These are phyloP conservation scores for Solanum aculeatissimum DNA, from an alignment of 305 asterid species.

Conservation along the genomic window DNA sequence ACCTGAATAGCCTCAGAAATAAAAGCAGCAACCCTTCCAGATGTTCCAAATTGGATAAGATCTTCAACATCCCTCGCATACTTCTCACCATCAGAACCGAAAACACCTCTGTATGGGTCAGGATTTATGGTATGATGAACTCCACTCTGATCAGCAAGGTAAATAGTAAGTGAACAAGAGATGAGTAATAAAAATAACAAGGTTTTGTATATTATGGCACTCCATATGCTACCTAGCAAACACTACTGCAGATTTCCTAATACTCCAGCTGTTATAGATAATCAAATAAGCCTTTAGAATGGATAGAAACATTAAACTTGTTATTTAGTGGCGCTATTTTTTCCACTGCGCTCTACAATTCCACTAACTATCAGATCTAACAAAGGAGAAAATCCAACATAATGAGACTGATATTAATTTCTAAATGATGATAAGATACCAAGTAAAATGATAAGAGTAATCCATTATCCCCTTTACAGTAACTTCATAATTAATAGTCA, in stretches of 20 bases:
- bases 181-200: too few relatives aligned
- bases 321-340: not conserved
- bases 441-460: not conserved
- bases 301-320: not conserved
- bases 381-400: not conserved
- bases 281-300: not conserved
- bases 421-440: not conserved
- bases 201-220: not conserved
- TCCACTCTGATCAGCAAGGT: slow-evolving; percentile 46
- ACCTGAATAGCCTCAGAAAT: slow-evolving; percentile 94
- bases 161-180: not conserved
- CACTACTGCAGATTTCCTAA: not conserved
- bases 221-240: not conserved
- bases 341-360: not conserved
- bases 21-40: slow-evolving; percentile 75
- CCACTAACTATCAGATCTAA: not conserved
- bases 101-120: slow-evolving; percentile 27
- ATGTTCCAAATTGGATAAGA: slow-evolving; percentile 65
- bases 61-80: slow-evolving; percentile 87
- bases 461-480: not conserved
- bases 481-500: not conserved
- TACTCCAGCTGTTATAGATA: not conserved
- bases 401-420: not conserved
- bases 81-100: slow-evolving; percentile 66
- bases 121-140: slow-evolving; percentile 70